phyloP scores from a whole-genome alignment of 129 eudicot genomes.

The Centella asiatica region DNA sequence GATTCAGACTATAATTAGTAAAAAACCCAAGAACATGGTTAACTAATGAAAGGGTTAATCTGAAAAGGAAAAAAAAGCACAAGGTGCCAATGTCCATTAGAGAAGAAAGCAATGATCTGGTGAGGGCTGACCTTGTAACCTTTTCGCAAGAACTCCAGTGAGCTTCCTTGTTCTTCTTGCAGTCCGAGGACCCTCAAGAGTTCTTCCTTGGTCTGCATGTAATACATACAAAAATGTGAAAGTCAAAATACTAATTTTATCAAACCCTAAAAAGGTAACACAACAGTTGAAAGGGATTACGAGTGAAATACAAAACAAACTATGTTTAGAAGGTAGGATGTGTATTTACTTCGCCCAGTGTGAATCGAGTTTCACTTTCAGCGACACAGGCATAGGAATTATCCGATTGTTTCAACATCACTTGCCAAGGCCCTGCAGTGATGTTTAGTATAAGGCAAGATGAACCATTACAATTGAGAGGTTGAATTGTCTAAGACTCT shows the following conservation, averaged over 20 bases:
- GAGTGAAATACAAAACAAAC: background rate
- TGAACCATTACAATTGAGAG: no score
- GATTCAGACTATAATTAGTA: background rate
- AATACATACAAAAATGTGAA: constrained; percentile 2
- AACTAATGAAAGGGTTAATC: background rate
- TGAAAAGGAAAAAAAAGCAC: background rate
- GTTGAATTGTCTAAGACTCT: no score
- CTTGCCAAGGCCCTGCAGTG: constrained; percentile 96
- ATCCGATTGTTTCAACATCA: constrained; percentile 94
- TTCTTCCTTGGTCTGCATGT: constrained; percentile 91
- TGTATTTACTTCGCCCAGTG: constrained; percentile 68
- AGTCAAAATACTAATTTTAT: background rate
- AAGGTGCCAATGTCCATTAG: background rate
- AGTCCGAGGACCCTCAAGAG: constrained; percentile 88
- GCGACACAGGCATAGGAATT: constrained; percentile 90
- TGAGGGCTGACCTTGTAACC: constrained; percentile 69
- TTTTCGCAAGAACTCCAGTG: constrained; percentile 90
- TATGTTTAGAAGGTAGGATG: background rate
- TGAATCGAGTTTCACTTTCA: constrained; percentile 85
- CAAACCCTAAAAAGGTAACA: background rate
- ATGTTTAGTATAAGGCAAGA: constrained; percentile 5
- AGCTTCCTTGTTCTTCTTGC: constrained; percentile 94
- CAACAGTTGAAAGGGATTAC: background rate
- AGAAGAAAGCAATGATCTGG: background rate
- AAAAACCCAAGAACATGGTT: background rate